Evolutionary conservation across 148 eudicot genomes (phyloP).

Genomic region (Vaccinium corymbosum): DNA sequence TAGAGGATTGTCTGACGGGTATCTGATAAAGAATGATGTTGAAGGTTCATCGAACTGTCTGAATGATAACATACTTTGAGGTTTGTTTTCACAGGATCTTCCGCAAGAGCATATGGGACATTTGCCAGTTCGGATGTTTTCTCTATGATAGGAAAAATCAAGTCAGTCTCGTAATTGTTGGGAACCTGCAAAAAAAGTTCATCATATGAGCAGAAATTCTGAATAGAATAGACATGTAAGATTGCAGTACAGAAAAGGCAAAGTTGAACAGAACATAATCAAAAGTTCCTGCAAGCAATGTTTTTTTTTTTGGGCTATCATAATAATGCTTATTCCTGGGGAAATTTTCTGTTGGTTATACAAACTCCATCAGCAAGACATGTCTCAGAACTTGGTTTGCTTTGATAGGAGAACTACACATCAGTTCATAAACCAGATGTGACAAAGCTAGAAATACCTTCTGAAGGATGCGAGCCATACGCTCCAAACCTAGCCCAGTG

Average conservation of each 20-base stretch:
- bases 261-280: neutral
- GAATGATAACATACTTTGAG: conserved; percentile 57
- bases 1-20: neutral
- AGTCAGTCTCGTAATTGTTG: conserved; percentile 93
- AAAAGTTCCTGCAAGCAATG: neutral
- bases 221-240: neutral
- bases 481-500: conserved; percentile 95
- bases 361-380: neutral
- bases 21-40: neutral
- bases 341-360: neutral
- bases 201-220: conserved; percentile 14
- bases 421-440: neutral
- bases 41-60: conserved; percentile 1
- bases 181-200: conserved; percentile 61
- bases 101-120: conserved; percentile 60
- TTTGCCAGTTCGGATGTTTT: conserved; percentile 82
- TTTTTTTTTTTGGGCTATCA: neutral
- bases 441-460: conserved; percentile 39
- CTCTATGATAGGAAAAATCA: conserved; percentile 85
- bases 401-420: neutral
- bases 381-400: neutral
- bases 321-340: neutral
- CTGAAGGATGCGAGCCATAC: conserved; percentile 95
- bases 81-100: conserved; percentile 68
- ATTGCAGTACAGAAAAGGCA: neutral